These are phyloP conservation scores for Gymnopilus dilepis DNA, from an alignment of 768 basidiomycete species.

Conservation along the genomic window DNA sequence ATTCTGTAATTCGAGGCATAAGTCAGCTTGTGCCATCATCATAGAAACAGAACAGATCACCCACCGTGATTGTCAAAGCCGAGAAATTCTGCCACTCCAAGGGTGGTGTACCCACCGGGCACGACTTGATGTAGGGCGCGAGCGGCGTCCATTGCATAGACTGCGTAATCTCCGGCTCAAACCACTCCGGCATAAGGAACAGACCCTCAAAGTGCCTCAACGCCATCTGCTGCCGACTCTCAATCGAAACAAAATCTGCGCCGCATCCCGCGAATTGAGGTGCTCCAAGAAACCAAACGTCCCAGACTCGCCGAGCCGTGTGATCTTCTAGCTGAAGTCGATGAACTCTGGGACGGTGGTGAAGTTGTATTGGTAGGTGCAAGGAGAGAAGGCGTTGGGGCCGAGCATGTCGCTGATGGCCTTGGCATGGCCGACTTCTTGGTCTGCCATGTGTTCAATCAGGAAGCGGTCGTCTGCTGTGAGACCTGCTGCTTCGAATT, in stretches of 20 bases:
- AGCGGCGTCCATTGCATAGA: slow-evolving; percentile 68
- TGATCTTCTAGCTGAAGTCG: slow-evolving; percentile 63
- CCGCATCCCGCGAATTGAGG: slow-evolving; percentile 59
- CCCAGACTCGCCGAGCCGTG: slow-evolving; percentile 61
- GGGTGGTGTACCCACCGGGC: slow-evolving; percentile 56
- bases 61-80: slow-evolving; percentile 49
- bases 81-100: slow-evolving; percentile 65
- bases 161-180: slow-evolving; percentile 63
- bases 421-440: slow-evolving; percentile 66
- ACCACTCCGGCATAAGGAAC: slow-evolving; percentile 66
- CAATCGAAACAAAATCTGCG: slow-evolving; percentile 59
- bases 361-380: slow-evolving; percentile 63
- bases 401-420: slow-evolving; percentile 58
- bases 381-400: slow-evolving; percentile 54
- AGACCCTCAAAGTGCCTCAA: slow-evolving; percentile 66
- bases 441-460: slow-evolving; percentile 67
- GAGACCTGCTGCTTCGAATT: slow-evolving; percentile 61
- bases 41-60: slow-evolving; percentile 13
- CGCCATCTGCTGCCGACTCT: slow-evolving; percentile 68
- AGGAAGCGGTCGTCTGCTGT: slow-evolving; percentile 56
- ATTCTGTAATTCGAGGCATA: slow-evolving; percentile 20
- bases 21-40: background rate
- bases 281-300: slow-evolving; percentile 70
- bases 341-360: slow-evolving; percentile 61
- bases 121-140: slow-evolving; percentile 54